Evolutionary conservation across 768 basidiomycete species (phyloP).

Genomic region (Russula emetica): DNA sequence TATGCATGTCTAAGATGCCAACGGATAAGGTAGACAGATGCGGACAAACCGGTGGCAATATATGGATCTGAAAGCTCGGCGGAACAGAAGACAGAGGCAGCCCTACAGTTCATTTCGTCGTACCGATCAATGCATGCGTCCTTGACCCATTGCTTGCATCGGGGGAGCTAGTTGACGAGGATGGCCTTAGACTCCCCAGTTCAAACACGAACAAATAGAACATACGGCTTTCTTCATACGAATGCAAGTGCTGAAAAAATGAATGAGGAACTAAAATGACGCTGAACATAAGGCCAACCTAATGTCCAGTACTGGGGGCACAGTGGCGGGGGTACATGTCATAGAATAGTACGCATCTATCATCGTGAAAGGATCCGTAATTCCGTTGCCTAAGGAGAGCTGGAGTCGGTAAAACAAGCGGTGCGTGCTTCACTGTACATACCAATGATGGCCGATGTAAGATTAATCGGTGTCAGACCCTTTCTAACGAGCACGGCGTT

Average conservation of each 20-base stretch:
- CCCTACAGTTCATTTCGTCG: constrained; percentile 43
- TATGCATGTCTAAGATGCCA: constrained; percentile 28
- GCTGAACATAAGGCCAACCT: constrained; percentile 31
- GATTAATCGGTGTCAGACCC: constrained; percentile 48
- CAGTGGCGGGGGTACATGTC: constrained; percentile 48
- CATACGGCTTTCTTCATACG: constrained; percentile 43
- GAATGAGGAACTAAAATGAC: background rate
- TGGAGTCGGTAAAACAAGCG: background rate
- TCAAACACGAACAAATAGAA: background rate
- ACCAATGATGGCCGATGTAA: constrained; percentile 50
- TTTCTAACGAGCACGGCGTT: constrained; percentile 41
- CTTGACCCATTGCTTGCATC: constrained; percentile 41
- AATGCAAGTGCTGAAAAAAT: constrained; percentile 36
- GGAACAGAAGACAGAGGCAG: constrained; percentile 41
- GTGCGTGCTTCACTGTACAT: constrained; percentile 2
- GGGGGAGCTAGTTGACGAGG: constrained; percentile 37
- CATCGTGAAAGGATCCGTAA: constrained; percentile 41
- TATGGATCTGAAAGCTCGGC: constrained; percentile 32
- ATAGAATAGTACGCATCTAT: constrained; percentile 47
- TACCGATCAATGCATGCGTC: constrained; percentile 42
- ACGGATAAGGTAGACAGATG: constrained; percentile 1
- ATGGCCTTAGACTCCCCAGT: background rate
- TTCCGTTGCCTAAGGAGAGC: constrained; percentile 41
- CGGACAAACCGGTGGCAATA: constrained; percentile 31
- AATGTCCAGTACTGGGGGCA: constrained; percentile 46